Conservation (phyloP, 73 alveolate species). For the Paramecium pentaurelia region DNA sequence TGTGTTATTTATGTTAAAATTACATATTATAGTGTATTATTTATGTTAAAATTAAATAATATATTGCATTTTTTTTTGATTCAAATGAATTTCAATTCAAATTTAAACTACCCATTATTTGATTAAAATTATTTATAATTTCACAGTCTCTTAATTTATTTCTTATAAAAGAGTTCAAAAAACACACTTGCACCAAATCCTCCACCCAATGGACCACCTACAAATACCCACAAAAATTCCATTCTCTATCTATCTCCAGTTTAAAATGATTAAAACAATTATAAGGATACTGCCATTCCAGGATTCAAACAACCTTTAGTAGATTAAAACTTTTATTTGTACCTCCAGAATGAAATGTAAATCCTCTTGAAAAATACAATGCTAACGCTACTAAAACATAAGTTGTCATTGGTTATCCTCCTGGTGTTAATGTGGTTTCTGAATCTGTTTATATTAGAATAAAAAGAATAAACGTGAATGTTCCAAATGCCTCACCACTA, state of each 20-base stretch:
- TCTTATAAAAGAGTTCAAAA: constrained; percentile 8
- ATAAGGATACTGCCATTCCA: constrained; percentile 41
- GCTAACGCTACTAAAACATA: constrained; percentile 14
- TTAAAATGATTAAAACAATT: background rate
- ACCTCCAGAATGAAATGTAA: constrained; percentile 53
- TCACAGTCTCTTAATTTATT: background rate
- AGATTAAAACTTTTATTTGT: background rate
- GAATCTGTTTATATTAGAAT: background rate
- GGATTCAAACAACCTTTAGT: constrained; percentile 21
- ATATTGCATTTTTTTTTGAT: too few relatives aligned
- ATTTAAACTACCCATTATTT: background rate
- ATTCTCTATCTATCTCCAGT: constrained; percentile 31
- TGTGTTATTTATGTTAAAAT: background rate
- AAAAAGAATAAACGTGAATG: constrained; percentile 11
- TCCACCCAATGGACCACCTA: constrained; percentile 44
- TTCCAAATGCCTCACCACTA: constrained; percentile 10
- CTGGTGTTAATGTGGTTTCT: background rate
- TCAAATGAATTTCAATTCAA: background rate
- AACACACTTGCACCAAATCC: constrained; percentile 39
- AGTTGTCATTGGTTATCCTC: constrained; percentile 15
- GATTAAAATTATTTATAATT: background rate
- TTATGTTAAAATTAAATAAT: too few relatives aligned
- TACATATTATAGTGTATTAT: background rate
- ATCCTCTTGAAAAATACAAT: constrained; percentile 7
- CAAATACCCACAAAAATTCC: constrained; percentile 30